Conservation (phyloP, 352 stramenopile species). For the Phytophthora pinifolia region DNA sequence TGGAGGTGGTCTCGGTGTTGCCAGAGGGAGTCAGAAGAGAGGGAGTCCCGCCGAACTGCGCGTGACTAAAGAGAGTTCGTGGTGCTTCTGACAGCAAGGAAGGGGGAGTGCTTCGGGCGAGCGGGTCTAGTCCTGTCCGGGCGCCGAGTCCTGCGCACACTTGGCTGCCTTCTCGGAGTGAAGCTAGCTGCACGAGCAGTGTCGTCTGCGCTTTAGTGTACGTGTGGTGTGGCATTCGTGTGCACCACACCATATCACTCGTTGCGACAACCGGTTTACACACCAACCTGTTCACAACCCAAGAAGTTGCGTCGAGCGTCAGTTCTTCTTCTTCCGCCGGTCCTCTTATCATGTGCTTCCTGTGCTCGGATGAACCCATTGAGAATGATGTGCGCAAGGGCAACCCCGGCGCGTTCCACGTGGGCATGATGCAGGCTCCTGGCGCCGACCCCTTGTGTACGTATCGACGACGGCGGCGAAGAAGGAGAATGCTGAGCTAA, state of each 20-base stretch:
- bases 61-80: too few relatives aligned
- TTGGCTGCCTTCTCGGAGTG: constrained; percentile 16
- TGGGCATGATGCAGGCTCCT: constrained; percentile 89
- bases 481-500: too few relatives aligned
- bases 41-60: too few relatives aligned
- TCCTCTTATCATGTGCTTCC: constrained; percentile 49
- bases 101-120: not conserved
- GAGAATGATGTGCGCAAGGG: constrained; percentile 66
- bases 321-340: not conserved
- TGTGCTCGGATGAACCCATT: constrained; percentile 71
- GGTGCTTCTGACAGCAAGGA: too few relatives aligned
- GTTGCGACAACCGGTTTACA: too few relatives aligned
- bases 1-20: constrained; percentile 7
- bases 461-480: constrained; percentile 18
- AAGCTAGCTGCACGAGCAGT: not conserved
- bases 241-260: too few relatives aligned
- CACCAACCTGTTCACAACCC: too few relatives aligned
- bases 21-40: constrained; percentile 17
- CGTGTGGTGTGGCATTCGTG: too few relatives aligned
- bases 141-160: not conserved
- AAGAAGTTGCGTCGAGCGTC: constrained; percentile 8
- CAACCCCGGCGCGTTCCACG: constrained; percentile 77
- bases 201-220: too few relatives aligned
- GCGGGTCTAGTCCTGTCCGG: constrained; percentile 10
- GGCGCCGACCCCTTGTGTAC: constrained; percentile 82